A percentile compares a stretch with the other conserved stretches of the same genome.
Evolutionary conservation across 176 grass and related monocot species (phyloP).

Genomic region (Elaeis guineensis): DNA sequence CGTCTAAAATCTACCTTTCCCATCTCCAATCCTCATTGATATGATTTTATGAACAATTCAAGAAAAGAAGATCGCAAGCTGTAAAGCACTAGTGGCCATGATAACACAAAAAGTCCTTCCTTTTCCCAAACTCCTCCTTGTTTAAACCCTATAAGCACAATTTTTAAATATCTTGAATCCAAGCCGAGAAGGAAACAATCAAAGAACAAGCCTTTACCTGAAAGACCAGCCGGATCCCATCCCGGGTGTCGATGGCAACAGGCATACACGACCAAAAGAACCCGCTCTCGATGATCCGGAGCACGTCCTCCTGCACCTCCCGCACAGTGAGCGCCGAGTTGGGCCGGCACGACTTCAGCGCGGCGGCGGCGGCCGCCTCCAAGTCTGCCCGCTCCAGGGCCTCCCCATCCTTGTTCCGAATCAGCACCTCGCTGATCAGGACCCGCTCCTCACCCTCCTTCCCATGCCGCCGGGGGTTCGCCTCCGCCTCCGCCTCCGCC

Average conservation of each 20-base stretch:
- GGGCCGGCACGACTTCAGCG: conserved; percentile 64
- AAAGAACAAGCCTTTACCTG: conserved; percentile 27
- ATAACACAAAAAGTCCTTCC: background rate
- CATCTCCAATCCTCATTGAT: too few relatives aligned
- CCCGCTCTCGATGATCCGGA: conserved; percentile 77
- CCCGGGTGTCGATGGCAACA: conserved; percentile 78
- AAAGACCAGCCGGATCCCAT: conserved; percentile 83
- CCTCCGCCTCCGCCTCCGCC: conserved; percentile 11
- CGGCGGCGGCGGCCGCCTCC: conserved; percentile 47
- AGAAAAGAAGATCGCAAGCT: background rate
- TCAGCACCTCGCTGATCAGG: conserved; percentile 77
- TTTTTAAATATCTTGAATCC: background rate
- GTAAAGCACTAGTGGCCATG: background rate
- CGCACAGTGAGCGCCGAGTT: conserved; percentile 81
- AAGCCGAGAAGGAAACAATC: background rate
- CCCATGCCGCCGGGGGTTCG: conserved; percentile 31
- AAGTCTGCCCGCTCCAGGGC: conserved; percentile 65
- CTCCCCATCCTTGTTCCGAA: conserved; percentile 80
- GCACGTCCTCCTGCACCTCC: conserved; percentile 93
- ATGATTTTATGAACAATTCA: too few relatives aligned
- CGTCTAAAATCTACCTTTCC: too few relatives aligned
- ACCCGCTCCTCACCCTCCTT: conserved; percentile 56
- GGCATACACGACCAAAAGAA: conserved; percentile 80
- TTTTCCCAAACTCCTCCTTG: too few relatives aligned
- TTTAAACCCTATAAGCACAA: too few relatives aligned